phyloP scores from a whole-genome alignment of 306 rosid genomes.

The Abrus pulchellus region DNA sequence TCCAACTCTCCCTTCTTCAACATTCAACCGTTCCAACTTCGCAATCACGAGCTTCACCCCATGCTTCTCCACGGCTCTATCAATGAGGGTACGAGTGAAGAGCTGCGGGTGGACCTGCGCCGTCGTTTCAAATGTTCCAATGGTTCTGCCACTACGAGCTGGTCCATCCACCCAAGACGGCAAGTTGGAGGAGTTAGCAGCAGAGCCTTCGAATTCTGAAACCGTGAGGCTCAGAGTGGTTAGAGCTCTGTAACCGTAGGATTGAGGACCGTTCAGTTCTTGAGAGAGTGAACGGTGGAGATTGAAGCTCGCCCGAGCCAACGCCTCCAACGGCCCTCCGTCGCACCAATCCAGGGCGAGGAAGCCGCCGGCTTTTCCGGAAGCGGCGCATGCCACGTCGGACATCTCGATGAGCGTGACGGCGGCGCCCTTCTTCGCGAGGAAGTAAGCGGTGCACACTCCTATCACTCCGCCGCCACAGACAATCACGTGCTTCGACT shows the following conservation, averaged over 20 bases:
- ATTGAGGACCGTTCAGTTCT: slow-evolving; percentile 72
- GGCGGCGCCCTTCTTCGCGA: slow-evolving; percentile 81
- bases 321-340: slow-evolving; percentile 69
- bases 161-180: slow-evolving; percentile 86
- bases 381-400: slow-evolving; percentile 87
- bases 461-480: slow-evolving; percentile 94
- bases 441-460: slow-evolving; percentile 84
- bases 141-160: slow-evolving; percentile 53
- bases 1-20: slow-evolving; percentile 56
- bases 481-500: slow-evolving; percentile 64
- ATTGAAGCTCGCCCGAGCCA: slow-evolving; percentile 82
- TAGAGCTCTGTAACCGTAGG: slow-evolving; percentile 87
- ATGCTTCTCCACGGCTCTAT: slow-evolving; percentile 68
- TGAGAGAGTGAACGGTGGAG: slow-evolving; percentile 82
- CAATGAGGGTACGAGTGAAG: slow-evolving; percentile 66
- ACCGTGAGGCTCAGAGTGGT: slow-evolving; percentile 76
- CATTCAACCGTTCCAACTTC: slow-evolving; percentile 67
- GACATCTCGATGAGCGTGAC: slow-evolving; percentile 85
- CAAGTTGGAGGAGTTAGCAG: slow-evolving; percentile 29
- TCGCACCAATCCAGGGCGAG: slow-evolving; percentile 98
- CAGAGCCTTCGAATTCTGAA: slow-evolving; percentile 50
- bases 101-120: slow-evolving; percentile 93
- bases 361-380: slow-evolving; percentile 94
- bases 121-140: slow-evolving; percentile 75
- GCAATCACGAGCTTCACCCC: slow-evolving; percentile 76